Conservation (phyloP, 768 basidiomycete genomes). For the Clitopilus hobsonii region DNA sequence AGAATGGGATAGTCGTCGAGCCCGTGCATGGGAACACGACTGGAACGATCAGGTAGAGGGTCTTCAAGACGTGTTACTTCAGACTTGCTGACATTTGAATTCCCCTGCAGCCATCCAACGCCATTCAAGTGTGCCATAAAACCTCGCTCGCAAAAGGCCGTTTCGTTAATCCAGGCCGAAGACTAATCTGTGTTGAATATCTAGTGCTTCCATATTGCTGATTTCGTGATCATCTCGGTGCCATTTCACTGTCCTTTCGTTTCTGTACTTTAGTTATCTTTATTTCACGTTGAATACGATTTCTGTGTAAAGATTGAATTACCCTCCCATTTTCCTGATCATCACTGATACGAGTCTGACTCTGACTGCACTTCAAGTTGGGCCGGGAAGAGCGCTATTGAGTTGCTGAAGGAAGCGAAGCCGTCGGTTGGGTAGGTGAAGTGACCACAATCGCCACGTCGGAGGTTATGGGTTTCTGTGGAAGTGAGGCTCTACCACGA, state of each 20-base stretch:
- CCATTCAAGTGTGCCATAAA: constrained; percentile 57
- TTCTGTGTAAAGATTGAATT: too few relatives aligned
- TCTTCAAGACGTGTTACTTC: not conserved
- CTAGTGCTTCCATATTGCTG: not conserved
- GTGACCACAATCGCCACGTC: constrained; percentile 8
- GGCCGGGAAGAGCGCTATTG: too few relatives aligned
- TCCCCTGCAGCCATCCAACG: constrained; percentile 45
- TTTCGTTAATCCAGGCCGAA: constrained; percentile 48
- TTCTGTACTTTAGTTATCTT: constrained; percentile 13
- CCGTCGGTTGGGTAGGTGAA: not conserved
- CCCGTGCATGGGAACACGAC: constrained; percentile 55
- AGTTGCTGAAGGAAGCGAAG: not conserved
- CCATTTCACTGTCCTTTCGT: constrained; percentile 26
- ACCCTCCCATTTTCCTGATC: too few relatives aligned
- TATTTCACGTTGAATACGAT: too few relatives aligned
- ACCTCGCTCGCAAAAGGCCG: constrained; percentile 56
- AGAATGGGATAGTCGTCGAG: constrained; percentile 39
- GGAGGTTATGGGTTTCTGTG: not conserved
- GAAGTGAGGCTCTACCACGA: not conserved
- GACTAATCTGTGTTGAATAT: constrained; percentile 13
- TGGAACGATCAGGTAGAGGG: constrained; percentile 57
- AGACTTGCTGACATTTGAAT: not conserved
- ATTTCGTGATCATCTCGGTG: not conserved
- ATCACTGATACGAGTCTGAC: too few relatives aligned
- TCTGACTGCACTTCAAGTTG: too few relatives aligned